Percentiles rank a stretch among this genome's conserved stretches.
These are phyloP conservation scores for Trichoderma oligosporum DNA, from an alignment of 2,329 filamentous ascomycete genomes.

Conservation along the genomic window DNA sequence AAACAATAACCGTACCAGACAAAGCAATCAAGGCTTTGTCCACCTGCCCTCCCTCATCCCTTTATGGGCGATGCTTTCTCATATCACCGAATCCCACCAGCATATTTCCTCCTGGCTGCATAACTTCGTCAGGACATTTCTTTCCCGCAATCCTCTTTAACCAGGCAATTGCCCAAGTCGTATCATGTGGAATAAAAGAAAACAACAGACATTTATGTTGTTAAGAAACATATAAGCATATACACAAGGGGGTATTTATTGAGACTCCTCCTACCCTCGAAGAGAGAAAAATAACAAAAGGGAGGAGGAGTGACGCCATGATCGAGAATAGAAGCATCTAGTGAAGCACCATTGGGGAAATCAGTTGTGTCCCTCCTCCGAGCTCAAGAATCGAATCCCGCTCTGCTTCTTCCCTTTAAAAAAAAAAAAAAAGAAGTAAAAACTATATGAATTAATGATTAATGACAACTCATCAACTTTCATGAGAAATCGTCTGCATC, in stretches of 20 bases:
- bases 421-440: too few species aligned
- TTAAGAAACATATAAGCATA: conserved; percentile 15
- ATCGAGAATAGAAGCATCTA: conserved; percentile 1
- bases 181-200: conserved; percentile 10
- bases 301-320: conserved; percentile 8
- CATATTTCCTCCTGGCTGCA: conserved; percentile 17
- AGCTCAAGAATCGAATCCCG: background rate
- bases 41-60: background rate
- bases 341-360: background rate
- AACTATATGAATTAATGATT: conserved; percentile 11
- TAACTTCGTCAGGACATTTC: conserved; percentile 18
- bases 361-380: background rate
- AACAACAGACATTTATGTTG: conserved; percentile 5
- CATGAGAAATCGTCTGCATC: conserved; percentile 47
- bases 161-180: conserved; percentile 3
- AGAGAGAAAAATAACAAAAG: conserved; percentile 1
- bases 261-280: conserved; percentile 12
- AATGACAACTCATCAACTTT: conserved; percentile 22
- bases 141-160: conserved; percentile 3
- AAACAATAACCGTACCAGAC: background rate
- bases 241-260: conserved; percentile 20
- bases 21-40: background rate
- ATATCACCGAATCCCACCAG: background rate
- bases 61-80: background rate
- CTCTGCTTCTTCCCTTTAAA: background rate